A percentile compares a stretch with the other conserved stretches of the same genome.
Evolutionary conservation across 805 yeast genomes (phyloP).

Genomic region (Barnettozyma botsteinii): DNA sequence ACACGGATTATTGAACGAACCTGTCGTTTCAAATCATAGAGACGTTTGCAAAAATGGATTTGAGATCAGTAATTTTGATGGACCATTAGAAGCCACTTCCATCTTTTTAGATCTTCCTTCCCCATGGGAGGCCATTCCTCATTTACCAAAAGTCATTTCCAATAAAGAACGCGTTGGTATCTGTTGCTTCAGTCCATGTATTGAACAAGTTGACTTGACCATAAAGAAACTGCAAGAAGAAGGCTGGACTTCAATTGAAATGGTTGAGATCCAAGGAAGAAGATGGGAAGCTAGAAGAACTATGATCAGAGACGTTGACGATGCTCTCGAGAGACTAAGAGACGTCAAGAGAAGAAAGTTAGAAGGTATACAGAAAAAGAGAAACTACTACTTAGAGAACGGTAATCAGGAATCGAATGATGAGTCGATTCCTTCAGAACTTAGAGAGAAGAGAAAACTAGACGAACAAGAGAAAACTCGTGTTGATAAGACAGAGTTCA

Average conservation of each 20-base stretch:
- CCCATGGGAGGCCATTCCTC: constrained; percentile 94
- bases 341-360: constrained; percentile 71
- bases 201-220: constrained; percentile 91
- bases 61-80: constrained; percentile 36
- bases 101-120: constrained; percentile 91
- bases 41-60: constrained; percentile 93
- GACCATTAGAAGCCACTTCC: constrained; percentile 53
- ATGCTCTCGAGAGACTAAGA: constrained; percentile 70
- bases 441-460: constrained; percentile 22
- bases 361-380: constrained; percentile 56
- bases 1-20: constrained; percentile 53
- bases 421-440: constrained; percentile 14
- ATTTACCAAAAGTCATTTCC: constrained; percentile 52
- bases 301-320: constrained; percentile 77
- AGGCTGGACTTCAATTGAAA: constrained; percentile 85
- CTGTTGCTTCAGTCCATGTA: constrained; percentile 97
- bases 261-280: constrained; percentile 83
- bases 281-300: constrained; percentile 87
- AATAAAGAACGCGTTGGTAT: constrained; percentile 51
- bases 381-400: constrained; percentile 27
- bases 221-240: constrained; percentile 63
- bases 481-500: constrained; percentile 51
- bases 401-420: constrained; percentile 22
- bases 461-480: constrained; percentile 22
- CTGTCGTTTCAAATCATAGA: constrained; percentile 71